Evolutionary conservation across 2,329 filamentous ascomycete species (phyloP), one percentile per base, ranked within the genome.

Genomic region (Chaetomiaceae sp.): DNA sequence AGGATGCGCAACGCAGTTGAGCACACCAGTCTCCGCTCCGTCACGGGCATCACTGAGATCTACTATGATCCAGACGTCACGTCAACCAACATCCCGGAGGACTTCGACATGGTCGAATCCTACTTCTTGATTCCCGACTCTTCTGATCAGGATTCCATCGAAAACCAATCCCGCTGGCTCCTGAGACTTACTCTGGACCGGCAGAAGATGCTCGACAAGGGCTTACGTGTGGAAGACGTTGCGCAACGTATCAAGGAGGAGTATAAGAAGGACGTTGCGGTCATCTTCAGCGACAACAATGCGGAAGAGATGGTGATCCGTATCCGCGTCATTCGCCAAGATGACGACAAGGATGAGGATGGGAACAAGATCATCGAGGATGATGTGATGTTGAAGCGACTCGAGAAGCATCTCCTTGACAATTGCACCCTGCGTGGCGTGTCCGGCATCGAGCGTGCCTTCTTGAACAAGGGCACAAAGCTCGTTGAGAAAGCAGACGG

Each of bases 211-310:
- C 82, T 99, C 34, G 93, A 99, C 70, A 99, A 95, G 78, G 88
- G 86, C 55, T 79, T 99, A 56, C 86, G 83, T 30, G 91, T 99
- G 52, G 86, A 93, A 55, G 90, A 99, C 62, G 92, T 99, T 55
- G 92, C 92, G 27, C 75, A 79, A 55, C 87, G 84, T 64, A 93
- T 99, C 72, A 96, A 95, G 74, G 83, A 91, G 58, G 85, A 90
- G 47, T 99, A 95, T 65, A 79, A 83, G 17, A 83, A 79, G 55
- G 90, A 96, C 68, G 74, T 97, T 61, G 89, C 89, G 13, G 85
- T 99, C 59, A 91, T 99, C 54, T 96, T 95, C 76, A 96, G 90
- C 70, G 93, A 99, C 69, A 93, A 96, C 75, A 99, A 99, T 68
- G 91, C 92, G 9, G 91, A 96, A 58, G 85, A 95, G 66, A 90